A percentile compares a stretch with the other conserved stretches of the same genome.
phyloP scores from a whole-genome alignment of 257 asterid genomes.

The Nicotiana tabacum region DNA sequence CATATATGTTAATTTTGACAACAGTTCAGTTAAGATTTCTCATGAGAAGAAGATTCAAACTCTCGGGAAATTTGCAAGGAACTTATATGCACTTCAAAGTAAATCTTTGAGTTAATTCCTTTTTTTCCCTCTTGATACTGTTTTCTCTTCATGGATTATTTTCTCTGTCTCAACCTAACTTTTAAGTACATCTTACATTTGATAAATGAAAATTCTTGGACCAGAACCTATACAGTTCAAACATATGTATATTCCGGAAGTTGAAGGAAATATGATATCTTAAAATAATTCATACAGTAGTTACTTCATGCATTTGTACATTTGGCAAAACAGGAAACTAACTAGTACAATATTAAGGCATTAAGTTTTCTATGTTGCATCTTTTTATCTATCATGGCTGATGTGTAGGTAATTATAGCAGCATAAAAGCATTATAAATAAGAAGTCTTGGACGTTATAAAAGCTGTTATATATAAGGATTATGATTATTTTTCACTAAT shows the following conservation, averaged over 20 bases:
- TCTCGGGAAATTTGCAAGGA: constrained; percentile 73
- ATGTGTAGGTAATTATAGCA: neutral
- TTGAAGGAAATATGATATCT: neutral
- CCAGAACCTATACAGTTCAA: neutral
- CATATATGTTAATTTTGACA: constrained; percentile 68
- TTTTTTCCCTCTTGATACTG: neutral
- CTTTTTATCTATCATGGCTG: neutral
- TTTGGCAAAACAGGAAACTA: neutral
- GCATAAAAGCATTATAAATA: neutral
- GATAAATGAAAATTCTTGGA: neutral
- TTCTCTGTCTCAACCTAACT: too few relatives aligned
- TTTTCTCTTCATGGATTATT: too few relatives aligned
- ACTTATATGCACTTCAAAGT: constrained; percentile 79
- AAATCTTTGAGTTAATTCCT: constrained; percentile 10
- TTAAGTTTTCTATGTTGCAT: neutral
- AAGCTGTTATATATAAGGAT: neutral
- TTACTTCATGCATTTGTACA: neutral
- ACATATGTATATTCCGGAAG: neutral
- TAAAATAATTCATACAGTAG: neutral
- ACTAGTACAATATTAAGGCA: neutral
- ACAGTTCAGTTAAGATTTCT: constrained; percentile 29
- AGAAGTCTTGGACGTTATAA: neutral
- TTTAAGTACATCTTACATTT: too few relatives aligned
- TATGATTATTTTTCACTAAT: neutral
- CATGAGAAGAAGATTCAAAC: constrained; percentile 79